phyloP scores from a whole-genome alignment of 2,329 filamentous ascomycete genomes.

The Incumbomyces delicatus region DNA sequence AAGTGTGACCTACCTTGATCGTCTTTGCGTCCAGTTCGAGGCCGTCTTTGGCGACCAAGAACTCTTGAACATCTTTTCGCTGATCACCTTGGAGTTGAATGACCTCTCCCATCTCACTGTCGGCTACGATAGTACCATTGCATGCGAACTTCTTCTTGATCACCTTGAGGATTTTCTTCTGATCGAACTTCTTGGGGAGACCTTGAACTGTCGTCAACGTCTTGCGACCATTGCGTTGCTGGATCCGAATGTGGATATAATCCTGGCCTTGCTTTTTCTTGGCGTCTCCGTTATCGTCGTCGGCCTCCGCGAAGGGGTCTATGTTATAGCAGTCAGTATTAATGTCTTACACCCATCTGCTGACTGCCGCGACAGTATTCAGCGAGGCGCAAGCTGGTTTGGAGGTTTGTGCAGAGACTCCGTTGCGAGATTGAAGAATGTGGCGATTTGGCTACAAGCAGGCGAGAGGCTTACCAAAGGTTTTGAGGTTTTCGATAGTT shows the following conservation, averaged over 20 bases:
- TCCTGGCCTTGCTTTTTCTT: conserved; percentile 73
- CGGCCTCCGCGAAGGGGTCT: conserved; percentile 99
- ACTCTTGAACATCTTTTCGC: conserved; percentile 97
- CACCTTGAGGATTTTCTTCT: conserved; percentile 99
- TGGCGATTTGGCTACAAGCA: conserved; percentile 13
- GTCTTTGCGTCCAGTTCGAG: conserved; percentile 90
- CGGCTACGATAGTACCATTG: conserved; percentile 99
- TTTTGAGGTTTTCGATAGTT: conserved; percentile 91
- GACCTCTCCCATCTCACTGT: conserved; percentile 96
- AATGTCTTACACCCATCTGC: background rate
- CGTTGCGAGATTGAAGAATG: background rate
- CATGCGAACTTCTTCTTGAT: conserved; percentile 99
- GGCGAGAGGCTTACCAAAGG: conserved; percentile 62
- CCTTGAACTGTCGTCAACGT: conserved; percentile 99
- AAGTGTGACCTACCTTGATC: conserved; percentile 61
- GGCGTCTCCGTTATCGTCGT: conserved; percentile 94
- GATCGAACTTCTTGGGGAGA: conserved; percentile 96
- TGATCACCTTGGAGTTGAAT: conserved; percentile 99
- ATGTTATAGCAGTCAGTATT: conserved; percentile 20
- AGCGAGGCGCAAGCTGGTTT: too few relatives aligned
- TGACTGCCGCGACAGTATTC: too few relatives aligned
- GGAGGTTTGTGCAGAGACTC: too few relatives aligned
- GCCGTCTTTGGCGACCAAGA: conserved; percentile 83
- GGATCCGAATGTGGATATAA: conserved; percentile 99
- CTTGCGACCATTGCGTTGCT: conserved; percentile 99